Evolutionary conservation across 257 asterid genomes (phyloP).

Genomic region (Capsicum pubescens): DNA sequence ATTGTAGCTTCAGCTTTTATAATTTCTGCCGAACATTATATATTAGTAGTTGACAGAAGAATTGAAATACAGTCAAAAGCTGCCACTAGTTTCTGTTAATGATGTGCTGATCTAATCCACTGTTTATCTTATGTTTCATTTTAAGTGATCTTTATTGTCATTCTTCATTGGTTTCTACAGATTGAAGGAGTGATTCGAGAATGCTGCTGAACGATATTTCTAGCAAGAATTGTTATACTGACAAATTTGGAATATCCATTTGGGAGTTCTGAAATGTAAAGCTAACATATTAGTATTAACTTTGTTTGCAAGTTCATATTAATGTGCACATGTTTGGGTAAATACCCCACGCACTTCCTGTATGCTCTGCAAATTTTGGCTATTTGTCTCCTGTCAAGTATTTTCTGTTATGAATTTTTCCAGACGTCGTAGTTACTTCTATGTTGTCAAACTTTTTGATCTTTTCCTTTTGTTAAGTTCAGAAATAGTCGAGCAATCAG

Average conservation of each 20-base stretch:
- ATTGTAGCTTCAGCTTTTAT: not conserved
- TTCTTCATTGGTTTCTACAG: conserved; percentile 24
- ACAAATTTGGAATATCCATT: not conserved
- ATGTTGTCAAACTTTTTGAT: not conserved
- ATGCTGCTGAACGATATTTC: conserved; percentile 7
- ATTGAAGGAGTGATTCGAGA: not conserved
- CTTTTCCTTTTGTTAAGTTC: not conserved
- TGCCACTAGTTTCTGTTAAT: not conserved
- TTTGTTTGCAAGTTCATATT: not conserved
- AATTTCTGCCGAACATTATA: not conserved
- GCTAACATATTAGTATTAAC: not conserved
- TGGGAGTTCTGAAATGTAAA: conserved; percentile 12
- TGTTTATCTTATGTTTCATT: not conserved
- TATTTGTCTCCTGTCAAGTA: not conserved
- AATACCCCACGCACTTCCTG: not conserved
- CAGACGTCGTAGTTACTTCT: not conserved
- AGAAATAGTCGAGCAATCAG: not conserved
- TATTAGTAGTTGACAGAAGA: conserved; percentile 5
- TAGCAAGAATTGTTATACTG: not conserved
- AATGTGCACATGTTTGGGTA: not conserved
- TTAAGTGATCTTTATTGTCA: not conserved
- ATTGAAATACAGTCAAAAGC: not conserved
- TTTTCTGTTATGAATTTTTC: not conserved
- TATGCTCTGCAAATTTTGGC: not conserved
- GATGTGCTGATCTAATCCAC: not conserved